Conservation (phyloP, 768 basidiomycete species). For the Candolleomyces aberdarensis region DNA sequence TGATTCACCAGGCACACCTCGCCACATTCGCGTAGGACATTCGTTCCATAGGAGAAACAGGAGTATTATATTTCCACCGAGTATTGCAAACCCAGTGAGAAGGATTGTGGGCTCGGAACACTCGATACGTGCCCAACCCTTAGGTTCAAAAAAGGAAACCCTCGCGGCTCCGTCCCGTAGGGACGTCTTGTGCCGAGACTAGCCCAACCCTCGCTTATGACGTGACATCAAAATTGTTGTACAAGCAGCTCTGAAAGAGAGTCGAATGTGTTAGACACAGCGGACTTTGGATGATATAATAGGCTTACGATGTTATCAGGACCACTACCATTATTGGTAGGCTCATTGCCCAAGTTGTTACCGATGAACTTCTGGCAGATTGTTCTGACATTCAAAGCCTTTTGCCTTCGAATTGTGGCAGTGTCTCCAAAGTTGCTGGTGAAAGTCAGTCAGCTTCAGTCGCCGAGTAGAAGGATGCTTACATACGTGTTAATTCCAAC, state of each 20-base stretch:
- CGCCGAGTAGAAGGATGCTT: neutral
- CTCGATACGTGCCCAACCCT: no score
- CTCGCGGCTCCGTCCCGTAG: no score
- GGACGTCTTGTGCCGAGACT: no score
- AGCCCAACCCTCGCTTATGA: no score
- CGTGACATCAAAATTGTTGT: neutral
- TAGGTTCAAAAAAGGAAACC: no score
- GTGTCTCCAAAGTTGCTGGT: conserved; percentile 35
- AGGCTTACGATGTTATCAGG: conserved; percentile 27
- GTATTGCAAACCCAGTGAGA: no score
- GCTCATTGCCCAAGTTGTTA: conserved; percentile 29
- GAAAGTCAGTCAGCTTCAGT: neutral
- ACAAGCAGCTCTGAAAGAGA: neutral
- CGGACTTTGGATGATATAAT: no score
- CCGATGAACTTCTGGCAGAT: conserved; percentile 31
- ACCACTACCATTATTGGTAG: conserved; percentile 25
- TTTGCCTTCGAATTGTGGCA: conserved; percentile 29
- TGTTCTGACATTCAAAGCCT: conserved; percentile 23
- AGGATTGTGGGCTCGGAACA: no score
- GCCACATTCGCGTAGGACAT: conserved; percentile 55
- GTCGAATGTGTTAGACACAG: neutral
- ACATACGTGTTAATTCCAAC: conserved; percentile 32
- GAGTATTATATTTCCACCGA: no score
- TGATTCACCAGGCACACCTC: conserved; percentile 35
- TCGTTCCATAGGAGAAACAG: conserved; percentile 43